Evolutionary conservation across 768 basidiomycete species (phyloP).

Genomic region (Phylloporus sp.): DNA sequence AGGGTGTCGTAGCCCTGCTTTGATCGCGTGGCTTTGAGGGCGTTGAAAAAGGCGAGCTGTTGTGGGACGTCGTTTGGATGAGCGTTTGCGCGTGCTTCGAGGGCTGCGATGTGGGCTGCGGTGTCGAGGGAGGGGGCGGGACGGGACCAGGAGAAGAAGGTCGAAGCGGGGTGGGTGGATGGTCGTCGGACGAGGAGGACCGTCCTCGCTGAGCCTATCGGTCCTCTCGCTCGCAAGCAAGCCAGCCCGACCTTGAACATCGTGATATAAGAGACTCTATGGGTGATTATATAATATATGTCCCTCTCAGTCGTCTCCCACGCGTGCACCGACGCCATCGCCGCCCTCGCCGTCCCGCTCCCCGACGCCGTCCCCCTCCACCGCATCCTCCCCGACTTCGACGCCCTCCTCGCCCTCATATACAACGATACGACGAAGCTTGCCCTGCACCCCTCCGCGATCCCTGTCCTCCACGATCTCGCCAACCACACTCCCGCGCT

Average conservation of each 20-base stretch:
- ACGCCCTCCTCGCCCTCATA: constrained; percentile 55
- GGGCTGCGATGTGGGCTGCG: constrained; percentile 63
- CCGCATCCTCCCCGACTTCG: constrained; percentile 49
- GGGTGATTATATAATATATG: neutral
- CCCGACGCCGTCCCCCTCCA: constrained; percentile 13
- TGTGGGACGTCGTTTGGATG: constrained; percentile 63
- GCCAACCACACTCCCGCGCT: constrained; percentile 45
- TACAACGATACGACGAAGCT: constrained; percentile 55
- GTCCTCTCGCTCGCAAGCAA: neutral
- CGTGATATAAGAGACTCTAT: neutral
- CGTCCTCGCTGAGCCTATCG: too few relatives aligned
- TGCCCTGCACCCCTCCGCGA: constrained; percentile 52
- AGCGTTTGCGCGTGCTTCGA: constrained; percentile 75
- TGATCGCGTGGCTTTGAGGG: constrained; percentile 58
- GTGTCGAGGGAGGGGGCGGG: constrained; percentile 51
- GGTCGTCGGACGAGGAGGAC: neutral
- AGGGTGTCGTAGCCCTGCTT: constrained; percentile 67
- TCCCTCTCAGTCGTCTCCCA: constrained; percentile 12
- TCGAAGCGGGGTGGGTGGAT: neutral
- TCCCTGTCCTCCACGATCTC: constrained; percentile 50
- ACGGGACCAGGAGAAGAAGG: constrained; percentile 29
- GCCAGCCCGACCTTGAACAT: constrained; percentile 5
- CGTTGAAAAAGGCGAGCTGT: constrained; percentile 66
- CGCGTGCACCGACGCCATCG: constrained; percentile 21
- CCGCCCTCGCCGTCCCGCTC: neutral